Evolutionary conservation across 2,329 filamentous ascomycete genomes (phyloP), one percentile per base, ranked within the genome.

Genomic region (Ophiostoma tasmaniense): DNA sequence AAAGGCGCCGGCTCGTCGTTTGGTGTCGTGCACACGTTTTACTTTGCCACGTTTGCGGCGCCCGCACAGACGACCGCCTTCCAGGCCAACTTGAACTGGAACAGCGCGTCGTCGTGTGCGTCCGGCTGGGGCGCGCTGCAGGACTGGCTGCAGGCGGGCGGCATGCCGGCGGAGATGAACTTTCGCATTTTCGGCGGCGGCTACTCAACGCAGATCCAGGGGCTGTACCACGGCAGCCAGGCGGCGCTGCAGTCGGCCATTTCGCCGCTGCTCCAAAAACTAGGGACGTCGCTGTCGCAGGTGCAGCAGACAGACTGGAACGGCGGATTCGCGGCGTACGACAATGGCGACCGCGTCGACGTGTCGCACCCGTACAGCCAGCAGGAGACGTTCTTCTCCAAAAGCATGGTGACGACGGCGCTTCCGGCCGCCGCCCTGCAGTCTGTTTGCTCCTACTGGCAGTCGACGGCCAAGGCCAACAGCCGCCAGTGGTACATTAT

Each of bases 51-150:
- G 37, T 39, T 39, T 39, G 37, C 10, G 37, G 37, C 37, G 37
- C 37, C 37, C 37, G 37, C 37, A 13, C 11, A 13, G 37, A 39
- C 37, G 1, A 39, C 37, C 11, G 37, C 37, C 11, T 39, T 39
- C 37, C 37, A 39, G 37, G 37, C 37, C 37, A 39, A 39, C 10
- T 13, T 39, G 37, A 39, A 39, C 37, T 39, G 78, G 69, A 78
- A 81, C 71, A 37, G 71, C 0, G 80, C 81, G 37, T 75, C 82
- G 10, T 81, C 71, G 14, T 75, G 75, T 52, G 71, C 71, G 2
- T 61, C 37, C 6, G 75, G 75, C 30, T 76, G 75, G 73, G 42
- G 68, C 0, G 66, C 59, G 0, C 66, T 77, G 28, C 76, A 76
- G 68, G 72, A 74, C 62, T 76, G 73, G 71, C 64, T 75, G 6